Evolutionary conservation across 2,329 filamentous ascomycete species (phyloP), one percentile per base, ranked within the genome.

Genomic region (Pezicula carpinea): DNA sequence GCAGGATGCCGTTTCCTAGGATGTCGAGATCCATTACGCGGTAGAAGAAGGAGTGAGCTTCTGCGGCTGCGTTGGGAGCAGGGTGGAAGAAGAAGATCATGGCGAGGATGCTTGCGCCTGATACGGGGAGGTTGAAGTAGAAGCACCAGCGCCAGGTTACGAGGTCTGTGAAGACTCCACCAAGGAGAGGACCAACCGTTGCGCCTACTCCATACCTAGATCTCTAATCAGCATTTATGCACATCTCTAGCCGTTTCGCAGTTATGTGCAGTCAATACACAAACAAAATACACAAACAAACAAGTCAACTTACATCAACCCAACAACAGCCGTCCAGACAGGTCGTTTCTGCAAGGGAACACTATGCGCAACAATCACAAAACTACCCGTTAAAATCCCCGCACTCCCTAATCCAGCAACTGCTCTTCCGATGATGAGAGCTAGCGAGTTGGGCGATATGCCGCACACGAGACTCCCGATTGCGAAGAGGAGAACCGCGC

Each of bases 81-180:
- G 15, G 62, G 59, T 8, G 63, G 58, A 48, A 64, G 41, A 38
- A 56, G 17, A 67, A 61, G 47, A 73, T 50, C 22, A 70, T 44
- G 26, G 72, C 60, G 10, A 64, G 47, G 2, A 61, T 57, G 5
- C 65, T 63, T 3, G 60, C 49, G 14, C 59, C 64, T 4, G 67
- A 66, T 33, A 69, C 58, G 0, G 69, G 69, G 2, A 72, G 57
- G 43, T 64, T 68, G 57, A 68, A 67, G 71, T 74, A 51, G 17
- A 51, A 51, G 21, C 48, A 51, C 50, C 67, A 67, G 3, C 61
- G 53, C 31, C 69, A 53, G 1, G 65, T 59, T 1, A 69, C 66
- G 0, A 61, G 58, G 36, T 64, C 48, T 2, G 56, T 59, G 29
- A 64, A 62, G 14, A 55, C 53, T 21, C 62, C 62, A 15, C 62